Evolutionary conservation across 192 early-diverging fungal genomes (phyloP).

Genomic region (Mycoemilia scoparia): DNA sequence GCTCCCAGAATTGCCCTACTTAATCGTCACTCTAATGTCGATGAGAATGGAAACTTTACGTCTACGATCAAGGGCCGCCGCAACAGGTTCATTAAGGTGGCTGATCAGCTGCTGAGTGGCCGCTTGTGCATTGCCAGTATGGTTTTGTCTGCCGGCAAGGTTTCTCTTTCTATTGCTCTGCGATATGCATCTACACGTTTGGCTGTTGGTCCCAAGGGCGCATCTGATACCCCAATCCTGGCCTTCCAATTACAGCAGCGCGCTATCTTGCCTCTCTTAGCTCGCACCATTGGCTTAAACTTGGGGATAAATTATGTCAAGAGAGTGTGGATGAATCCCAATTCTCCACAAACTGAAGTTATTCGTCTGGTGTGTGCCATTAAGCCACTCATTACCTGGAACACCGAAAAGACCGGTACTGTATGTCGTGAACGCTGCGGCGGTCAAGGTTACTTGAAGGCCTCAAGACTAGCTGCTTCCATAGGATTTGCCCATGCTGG

Average conservation of each 20-base stretch:
- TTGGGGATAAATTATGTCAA: constrained; percentile 68
- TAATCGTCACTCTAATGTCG: constrained; percentile 47
- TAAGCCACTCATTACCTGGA: constrained; percentile 59
- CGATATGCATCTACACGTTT: constrained; percentile 48
- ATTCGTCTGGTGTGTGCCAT: constrained; percentile 58
- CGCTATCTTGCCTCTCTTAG: constrained; percentile 48
- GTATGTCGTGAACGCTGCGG: constrained; percentile 57
- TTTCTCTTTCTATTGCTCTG: constrained; percentile 43
- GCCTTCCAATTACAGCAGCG: constrained; percentile 61
- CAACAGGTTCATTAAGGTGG: constrained; percentile 57
- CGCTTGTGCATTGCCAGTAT: constrained; percentile 50
- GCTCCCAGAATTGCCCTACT: constrained; percentile 45
- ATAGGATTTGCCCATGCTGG: constrained; percentile 60
- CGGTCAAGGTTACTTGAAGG: constrained; percentile 49
- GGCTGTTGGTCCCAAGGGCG: constrained; percentile 57
- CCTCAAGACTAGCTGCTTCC: constrained; percentile 41
- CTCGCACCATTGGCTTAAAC: constrained; percentile 43
- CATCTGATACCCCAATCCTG: constrained; percentile 55
- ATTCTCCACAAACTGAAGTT: constrained; percentile 20
- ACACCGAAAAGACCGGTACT: constrained; percentile 46
- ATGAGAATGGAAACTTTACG: constrained; percentile 33
- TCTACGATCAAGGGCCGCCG: constrained; percentile 36
- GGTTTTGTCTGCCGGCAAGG: constrained; percentile 48
- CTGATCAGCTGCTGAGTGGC: constrained; percentile 55
- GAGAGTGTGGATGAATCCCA: constrained; percentile 32